These are phyloP conservation scores for Neurospora intermedia DNA, from an alignment of 495 filamentous ascomycete species.

Conservation along the genomic window DNA sequence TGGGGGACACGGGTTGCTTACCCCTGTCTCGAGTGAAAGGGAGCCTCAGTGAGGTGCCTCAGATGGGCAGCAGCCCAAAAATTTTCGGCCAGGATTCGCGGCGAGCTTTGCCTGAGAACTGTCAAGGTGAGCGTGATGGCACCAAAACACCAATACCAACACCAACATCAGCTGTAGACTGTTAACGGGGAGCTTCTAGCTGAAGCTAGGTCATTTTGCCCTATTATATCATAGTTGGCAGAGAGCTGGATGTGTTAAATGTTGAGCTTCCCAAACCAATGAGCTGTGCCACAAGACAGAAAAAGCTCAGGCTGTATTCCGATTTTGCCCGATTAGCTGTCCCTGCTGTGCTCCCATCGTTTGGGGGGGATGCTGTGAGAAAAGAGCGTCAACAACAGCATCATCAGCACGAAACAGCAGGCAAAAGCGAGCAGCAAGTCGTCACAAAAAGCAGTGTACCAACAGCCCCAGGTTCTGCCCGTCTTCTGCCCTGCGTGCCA, in stretches of 20 bases:
- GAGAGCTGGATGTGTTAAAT: not conserved
- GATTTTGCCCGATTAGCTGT: not conserved
- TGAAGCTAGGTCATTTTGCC: not conserved
- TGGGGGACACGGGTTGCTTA: not conserved
- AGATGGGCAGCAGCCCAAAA: slow-evolving; percentile 12
- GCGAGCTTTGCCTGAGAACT: not conserved
- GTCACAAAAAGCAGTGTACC: not conserved
- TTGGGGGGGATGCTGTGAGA: not conserved
- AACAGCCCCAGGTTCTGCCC: not conserved
- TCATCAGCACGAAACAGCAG: not conserved
- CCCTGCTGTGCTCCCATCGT: not conserved
- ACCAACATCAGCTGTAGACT: not conserved
- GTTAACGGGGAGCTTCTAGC: not conserved
- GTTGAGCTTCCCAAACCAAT: not conserved
- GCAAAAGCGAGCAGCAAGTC: not conserved
- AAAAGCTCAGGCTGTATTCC: not conserved
- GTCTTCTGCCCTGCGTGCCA: slow-evolving; percentile 8
- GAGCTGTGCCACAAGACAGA: not conserved
- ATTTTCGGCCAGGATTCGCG: slow-evolving; percentile 12
- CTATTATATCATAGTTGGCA: not conserved
- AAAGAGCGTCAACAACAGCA: not conserved
- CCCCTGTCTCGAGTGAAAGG: slow-evolving; percentile 2
- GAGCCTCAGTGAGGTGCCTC: slow-evolving; percentile 13
- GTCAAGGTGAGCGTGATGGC: not conserved
- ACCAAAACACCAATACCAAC: not conserved